phyloP scores from a whole-genome alignment of 345 rosid species.

The Eucalyptus victrix region DNA sequence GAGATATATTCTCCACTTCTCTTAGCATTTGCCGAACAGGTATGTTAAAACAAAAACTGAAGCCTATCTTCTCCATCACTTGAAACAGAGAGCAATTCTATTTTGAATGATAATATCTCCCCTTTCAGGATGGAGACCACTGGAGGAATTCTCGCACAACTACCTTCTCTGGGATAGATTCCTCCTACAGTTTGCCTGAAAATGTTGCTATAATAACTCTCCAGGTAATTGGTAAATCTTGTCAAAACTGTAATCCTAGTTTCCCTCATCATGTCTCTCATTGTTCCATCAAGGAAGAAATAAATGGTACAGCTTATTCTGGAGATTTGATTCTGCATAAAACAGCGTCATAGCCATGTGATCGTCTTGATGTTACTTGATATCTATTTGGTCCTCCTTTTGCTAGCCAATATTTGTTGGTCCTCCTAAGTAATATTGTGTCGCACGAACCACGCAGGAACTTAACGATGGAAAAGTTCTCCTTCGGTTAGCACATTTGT shows the following conservation, averaged over 20 bases:
- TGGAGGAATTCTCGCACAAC: slow-evolving; percentile 43
- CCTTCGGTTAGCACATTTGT: slow-evolving; percentile 82
- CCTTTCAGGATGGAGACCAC: slow-evolving; percentile 47
- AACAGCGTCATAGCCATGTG: neutral
- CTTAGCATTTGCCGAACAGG: slow-evolving; percentile 80
- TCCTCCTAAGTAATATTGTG: neutral
- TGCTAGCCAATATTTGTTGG: neutral
- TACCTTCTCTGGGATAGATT: slow-evolving; percentile 65
- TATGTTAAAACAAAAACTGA: neutral
- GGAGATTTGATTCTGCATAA: neutral
- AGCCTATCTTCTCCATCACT: neutral
- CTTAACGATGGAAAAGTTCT: slow-evolving; percentile 68
- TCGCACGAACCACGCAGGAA: slow-evolving; percentile 30
- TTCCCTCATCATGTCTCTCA: neutral
- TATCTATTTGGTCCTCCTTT: neutral
- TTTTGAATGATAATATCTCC: neutral
- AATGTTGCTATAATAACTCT: slow-evolving; percentile 80
- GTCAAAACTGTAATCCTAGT: neutral
- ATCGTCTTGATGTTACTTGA: neutral
- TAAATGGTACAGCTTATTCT: neutral
- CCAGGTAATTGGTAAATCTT: slow-evolving; percentile 27
- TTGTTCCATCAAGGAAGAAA: neutral
- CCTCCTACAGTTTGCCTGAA: slow-evolving; percentile 70
- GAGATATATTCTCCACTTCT: slow-evolving; percentile 92
- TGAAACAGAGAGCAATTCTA: neutral